These are phyloP conservation scores for Limnomonas spitsbergensis DNA, from an alignment of 139 green algal species.

Conservation along the genomic window DNA sequence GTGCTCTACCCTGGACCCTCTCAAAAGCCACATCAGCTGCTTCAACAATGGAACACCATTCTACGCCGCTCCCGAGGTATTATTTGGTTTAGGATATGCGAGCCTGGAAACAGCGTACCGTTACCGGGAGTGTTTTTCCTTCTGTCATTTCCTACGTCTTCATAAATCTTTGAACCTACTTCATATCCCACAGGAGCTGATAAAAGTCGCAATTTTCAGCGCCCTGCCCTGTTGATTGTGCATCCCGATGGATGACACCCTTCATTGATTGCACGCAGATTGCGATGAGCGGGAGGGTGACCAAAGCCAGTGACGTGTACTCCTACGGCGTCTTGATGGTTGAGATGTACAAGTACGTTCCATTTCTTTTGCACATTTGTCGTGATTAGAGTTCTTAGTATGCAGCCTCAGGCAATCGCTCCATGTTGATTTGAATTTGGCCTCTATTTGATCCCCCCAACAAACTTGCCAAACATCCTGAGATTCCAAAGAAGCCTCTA, in stretches of 20 bases:
- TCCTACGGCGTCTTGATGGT: constrained; percentile 6
- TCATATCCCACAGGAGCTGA: no score
- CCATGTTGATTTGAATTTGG: no score
- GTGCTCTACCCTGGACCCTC: constrained; percentile 13
- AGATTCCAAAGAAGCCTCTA: no score
- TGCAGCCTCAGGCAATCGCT: no score
- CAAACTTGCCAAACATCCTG: no score
- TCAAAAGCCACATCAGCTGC: constrained; percentile 12
- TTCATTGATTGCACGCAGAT: background rate
- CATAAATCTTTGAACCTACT: no score
- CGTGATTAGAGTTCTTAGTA: no score
- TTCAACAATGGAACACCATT: constrained; percentile 32
- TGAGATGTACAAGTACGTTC: background rate
- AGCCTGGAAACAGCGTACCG: no score
- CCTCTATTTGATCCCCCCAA: no score
- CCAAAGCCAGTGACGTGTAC: background rate
- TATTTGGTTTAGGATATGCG: background rate
- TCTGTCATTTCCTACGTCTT: no score
- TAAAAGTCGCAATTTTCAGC: background rate
- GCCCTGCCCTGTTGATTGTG: background rate
- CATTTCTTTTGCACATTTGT: no score
- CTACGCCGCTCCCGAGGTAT: constrained; percentile 26
- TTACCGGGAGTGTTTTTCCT: no score
- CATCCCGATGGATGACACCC: background rate
- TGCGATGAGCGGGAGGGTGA: background rate